These are phyloP conservation scores for Sporothrix pseudoabietina DNA, from an alignment of 2,329 filamentous ascomycete species.

Conservation along the genomic window DNA sequence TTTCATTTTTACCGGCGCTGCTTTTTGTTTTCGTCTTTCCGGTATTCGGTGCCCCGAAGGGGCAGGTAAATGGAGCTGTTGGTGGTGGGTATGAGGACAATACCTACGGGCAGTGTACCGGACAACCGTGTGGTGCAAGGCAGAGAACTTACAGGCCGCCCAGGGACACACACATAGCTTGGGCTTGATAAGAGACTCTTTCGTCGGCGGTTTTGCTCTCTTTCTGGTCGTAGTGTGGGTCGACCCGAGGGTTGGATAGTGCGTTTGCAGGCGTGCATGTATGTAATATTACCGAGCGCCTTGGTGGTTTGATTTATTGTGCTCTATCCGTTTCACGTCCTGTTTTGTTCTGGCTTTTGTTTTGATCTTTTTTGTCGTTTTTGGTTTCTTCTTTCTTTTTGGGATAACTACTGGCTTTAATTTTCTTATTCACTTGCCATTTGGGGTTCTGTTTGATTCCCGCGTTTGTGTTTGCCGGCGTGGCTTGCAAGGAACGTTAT, in stretches of 20 bases:
- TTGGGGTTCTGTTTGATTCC: not conserved
- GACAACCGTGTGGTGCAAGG: not conserved
- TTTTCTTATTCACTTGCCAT: not conserved
- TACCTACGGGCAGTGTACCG: not conserved
- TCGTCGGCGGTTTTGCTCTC: not conserved
- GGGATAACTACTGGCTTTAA: slow-evolving; percentile 27
- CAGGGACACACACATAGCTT: not conserved
- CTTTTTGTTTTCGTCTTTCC: slow-evolving; percentile 10
- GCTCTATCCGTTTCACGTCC: not conserved
- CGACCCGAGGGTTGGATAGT: slow-evolving; percentile 29
- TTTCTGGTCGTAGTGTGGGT: not conserved
- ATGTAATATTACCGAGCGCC: slow-evolving; percentile 34
- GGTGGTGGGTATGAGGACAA: not conserved
- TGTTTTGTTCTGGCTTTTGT: not conserved
- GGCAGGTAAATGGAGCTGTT: slow-evolving; percentile 1
- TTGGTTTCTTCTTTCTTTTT: slow-evolving; percentile 2
- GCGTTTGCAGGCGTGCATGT: slow-evolving; percentile 26
- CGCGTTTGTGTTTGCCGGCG: not conserved
- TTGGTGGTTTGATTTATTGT: slow-evolving; percentile 2
- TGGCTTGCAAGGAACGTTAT: not conserved
- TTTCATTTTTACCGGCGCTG: not conserved
- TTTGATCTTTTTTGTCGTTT: not conserved
- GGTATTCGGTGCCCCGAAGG: slow-evolving; percentile 16
- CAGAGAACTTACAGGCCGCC: not conserved
- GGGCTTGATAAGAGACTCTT: not conserved